Base-by-base conservation (phyloP, 352 stramenopile genomes). In the Phytopythium ostracodes region DNA sequence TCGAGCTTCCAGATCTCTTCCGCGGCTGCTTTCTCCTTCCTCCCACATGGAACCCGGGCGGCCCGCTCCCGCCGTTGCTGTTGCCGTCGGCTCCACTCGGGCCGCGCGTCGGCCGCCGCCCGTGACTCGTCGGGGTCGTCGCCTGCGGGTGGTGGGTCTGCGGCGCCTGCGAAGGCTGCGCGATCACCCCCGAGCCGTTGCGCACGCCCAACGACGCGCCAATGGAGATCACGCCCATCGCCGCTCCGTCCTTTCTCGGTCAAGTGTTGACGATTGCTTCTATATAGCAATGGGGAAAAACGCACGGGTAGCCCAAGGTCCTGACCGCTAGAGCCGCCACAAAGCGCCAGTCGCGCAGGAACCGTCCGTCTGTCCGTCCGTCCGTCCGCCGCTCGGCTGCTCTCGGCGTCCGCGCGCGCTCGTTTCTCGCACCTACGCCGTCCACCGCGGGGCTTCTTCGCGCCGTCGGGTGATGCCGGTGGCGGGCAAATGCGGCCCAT, bases 211-310 rank as follows among this genome's bases (percentile, higher is more conserved):
- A 71, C 57, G 84, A 91, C 62, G 84, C 84, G 49, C 84, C 84
- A 20, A 93, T 71, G 17, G 84, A 90, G 73, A 93, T 93, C 29
- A 93, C 74, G 60, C 84, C 84, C 84, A 93, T 92, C 20, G 12
- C 27, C 35, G 25, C n/a, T n/a, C 36, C 33, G 12, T n/a, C 33
- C 29, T 27, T 43, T 18, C 25, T 22, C 15, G 18, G 20, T 25
- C 18, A 4, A 38, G 33, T 38, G 43, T 24, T 17, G 24, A 49
- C 47, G 22, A 11, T 56, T 56, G 11, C 50, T 56, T 25, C 33
- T 38, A 14, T 38, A 14, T 38, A 38, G 7, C 33, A 14, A 10
- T 2, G 33, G 10, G 33, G 7, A 38, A 11, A 38, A 38, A 10
- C 33, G 2, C 33, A 2, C 33, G 10, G 14, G 33, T 5, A 38